A percentile compares a stretch with the other conserved stretches of the same genome.
Evolutionary conservation across 2,329 filamentous ascomycete species (phyloP).

Genomic region (Stachybotrys chlorohalonatus): DNA sequence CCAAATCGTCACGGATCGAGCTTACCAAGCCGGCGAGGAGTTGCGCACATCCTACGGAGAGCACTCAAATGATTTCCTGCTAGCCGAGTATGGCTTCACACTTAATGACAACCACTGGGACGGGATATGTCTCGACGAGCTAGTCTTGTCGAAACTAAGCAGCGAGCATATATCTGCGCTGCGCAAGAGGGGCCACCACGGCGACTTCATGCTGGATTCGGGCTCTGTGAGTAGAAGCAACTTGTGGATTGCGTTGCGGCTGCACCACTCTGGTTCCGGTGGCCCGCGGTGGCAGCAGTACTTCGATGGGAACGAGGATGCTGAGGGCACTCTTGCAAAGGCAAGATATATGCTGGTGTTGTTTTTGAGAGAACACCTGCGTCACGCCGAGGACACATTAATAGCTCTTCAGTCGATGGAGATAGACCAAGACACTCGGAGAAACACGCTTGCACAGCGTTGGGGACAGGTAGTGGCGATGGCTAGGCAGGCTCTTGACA

Average conservation of each 20-base stretch:
- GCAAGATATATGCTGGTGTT: constrained; percentile 29
- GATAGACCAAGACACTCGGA: constrained; percentile 20
- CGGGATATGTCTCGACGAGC: constrained; percentile 38
- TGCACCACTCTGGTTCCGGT: constrained; percentile 27
- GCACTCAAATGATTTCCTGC: constrained; percentile 63
- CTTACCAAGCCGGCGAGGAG: constrained; percentile 51
- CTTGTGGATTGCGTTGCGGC: constrained; percentile 43
- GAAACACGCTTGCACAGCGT: constrained; percentile 25
- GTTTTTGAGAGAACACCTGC: constrained; percentile 27
- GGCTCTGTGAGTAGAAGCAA: constrained; percentile 27
- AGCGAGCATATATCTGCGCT: constrained; percentile 28
- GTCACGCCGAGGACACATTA: constrained; percentile 18
- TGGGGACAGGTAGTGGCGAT: constrained; percentile 35
- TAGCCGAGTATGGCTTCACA: constrained; percentile 57
- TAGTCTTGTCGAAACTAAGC: constrained; percentile 30
- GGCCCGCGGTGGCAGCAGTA: constrained; percentile 21
- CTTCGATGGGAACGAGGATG: neutral
- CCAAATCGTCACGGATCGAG: constrained; percentile 40
- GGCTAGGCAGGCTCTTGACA: constrained; percentile 18
- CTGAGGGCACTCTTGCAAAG: constrained; percentile 12
- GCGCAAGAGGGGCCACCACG: constrained; percentile 36
- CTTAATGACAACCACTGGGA: constrained; percentile 40
- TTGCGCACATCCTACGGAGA: constrained; percentile 61
- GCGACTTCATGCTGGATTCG: constrained; percentile 40
- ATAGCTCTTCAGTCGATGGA: constrained; percentile 21